phyloP scores from a whole-genome alignment of 2,329 filamentous ascomycete species.

The Paecilomyces sp. region DNA sequence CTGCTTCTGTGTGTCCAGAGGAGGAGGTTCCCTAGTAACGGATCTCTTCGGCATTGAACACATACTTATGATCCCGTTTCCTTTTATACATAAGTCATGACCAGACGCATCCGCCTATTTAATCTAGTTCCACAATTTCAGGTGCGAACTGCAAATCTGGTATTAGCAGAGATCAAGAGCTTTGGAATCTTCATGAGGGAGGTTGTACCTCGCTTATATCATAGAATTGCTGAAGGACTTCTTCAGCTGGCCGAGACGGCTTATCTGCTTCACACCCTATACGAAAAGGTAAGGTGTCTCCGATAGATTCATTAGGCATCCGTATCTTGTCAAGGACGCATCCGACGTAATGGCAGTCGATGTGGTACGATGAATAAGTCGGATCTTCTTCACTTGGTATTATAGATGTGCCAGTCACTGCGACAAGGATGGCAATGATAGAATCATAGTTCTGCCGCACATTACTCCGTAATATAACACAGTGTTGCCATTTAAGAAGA shows the following conservation, averaged over 20 bases:
- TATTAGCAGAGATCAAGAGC: too few relatives aligned
- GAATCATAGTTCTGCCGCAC: background rate
- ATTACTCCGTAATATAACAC: background rate
- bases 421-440: background rate
- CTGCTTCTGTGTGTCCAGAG: too few relatives aligned
- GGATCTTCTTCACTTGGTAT: background rate
- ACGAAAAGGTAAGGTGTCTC: background rate
- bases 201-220: background rate
- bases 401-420: background rate
- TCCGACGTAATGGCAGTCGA: background rate
- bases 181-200: background rate
- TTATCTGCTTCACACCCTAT: background rate
- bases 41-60: too few relatives aligned
- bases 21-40: too few relatives aligned
- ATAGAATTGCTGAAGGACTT: background rate
- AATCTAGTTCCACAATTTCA: too few relatives aligned
- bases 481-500: background rate
- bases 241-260: background rate
- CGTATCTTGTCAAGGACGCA: background rate
- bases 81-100: too few relatives aligned
- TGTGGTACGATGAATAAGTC: background rate
- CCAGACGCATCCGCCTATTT: too few relatives aligned
- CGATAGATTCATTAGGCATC: background rate
- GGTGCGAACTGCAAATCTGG: too few relatives aligned
- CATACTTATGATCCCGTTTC: too few relatives aligned